phyloP scores from a whole-genome alignment of 306 rosid species.

The Begonia masoniana region DNA sequence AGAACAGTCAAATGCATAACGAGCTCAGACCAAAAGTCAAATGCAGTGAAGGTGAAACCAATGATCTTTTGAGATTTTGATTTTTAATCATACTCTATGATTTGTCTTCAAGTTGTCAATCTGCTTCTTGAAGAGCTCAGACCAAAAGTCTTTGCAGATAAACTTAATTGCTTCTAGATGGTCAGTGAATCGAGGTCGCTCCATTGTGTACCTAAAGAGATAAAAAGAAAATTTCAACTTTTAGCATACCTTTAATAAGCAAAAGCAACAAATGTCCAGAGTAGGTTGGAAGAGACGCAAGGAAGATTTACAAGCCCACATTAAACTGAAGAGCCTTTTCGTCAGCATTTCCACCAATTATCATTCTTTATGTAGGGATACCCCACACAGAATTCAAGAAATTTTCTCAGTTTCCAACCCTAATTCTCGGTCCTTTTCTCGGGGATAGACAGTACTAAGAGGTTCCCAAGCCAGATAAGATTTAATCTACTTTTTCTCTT shows the following conservation, averaged over 20 bases:
- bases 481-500: neutral
- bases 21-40: too few relatives aligned
- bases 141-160: constrained; percentile 98
- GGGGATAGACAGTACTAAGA: too few relatives aligned
- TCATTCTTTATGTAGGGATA: neutral
- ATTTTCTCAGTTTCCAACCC: too few relatives aligned
- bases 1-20: neutral
- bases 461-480: neutral
- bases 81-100: constrained; percentile 47
- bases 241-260: neutral
- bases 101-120: constrained; percentile 96
- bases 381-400: neutral
- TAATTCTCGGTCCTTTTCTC: too few relatives aligned
- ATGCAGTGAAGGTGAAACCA: neutral
- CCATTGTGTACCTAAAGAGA: constrained; percentile 68
- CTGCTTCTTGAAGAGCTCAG: constrained; percentile 96
- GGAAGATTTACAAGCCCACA: neutral
- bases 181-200: constrained; percentile 86
- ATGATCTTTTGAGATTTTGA: constrained; percentile 3
- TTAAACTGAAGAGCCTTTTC: neutral
- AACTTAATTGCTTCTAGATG: constrained; percentile 94
- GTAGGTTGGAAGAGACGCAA: neutral
- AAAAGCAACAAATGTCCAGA: neutral
- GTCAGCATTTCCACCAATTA: neutral
- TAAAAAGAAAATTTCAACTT: neutral